Conservation (phyloP, 177 flowering plant species). For the Tripterygium wilfordii region DNA sequence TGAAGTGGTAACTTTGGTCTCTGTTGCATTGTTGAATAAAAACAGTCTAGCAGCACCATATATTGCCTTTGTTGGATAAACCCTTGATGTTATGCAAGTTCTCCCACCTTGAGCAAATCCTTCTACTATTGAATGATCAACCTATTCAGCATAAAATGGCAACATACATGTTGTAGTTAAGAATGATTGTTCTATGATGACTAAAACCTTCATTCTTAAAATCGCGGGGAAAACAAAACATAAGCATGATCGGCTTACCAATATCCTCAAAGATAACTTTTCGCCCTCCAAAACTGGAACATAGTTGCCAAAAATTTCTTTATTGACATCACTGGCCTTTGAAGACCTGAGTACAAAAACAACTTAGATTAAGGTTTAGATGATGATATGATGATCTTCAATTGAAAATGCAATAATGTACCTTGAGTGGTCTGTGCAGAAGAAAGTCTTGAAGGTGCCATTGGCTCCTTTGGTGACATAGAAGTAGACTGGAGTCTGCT, state of each 20-base stretch:
- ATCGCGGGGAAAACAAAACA: neutral
- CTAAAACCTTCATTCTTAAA: too few relatives aligned
- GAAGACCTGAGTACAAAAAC: slow-evolving; percentile 66
- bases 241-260: slow-evolving; percentile 29
- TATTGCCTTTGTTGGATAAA: slow-evolving; percentile 73
- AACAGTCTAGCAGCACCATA: slow-evolving; percentile 49
- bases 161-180: too few relatives aligned
- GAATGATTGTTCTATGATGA: too few relatives aligned
- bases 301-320: slow-evolving; percentile 40
- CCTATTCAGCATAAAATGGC: slow-evolving; percentile 23
- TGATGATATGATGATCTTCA: too few relatives aligned
- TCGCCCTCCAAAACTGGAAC: slow-evolving; percentile 69
- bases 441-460: slow-evolving; percentile 45
- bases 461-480: slow-evolving; percentile 51
- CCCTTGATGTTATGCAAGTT: slow-evolving; percentile 62
- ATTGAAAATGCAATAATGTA: too few relatives aligned
- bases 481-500: slow-evolving; percentile 72
- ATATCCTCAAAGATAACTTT: slow-evolving; percentile 48
- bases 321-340: slow-evolving; percentile 49
- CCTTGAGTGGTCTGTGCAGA: slow-evolving; percentile 69
- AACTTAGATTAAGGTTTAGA: too few relatives aligned
- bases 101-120: slow-evolving; percentile 92
- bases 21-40: slow-evolving; percentile 81
- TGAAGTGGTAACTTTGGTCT: slow-evolving; percentile 39
- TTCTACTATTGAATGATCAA: slow-evolving; percentile 85